phyloP scores from a whole-genome alignment of 1,284 basidiomycete species.

The Puccinia polysora region DNA sequence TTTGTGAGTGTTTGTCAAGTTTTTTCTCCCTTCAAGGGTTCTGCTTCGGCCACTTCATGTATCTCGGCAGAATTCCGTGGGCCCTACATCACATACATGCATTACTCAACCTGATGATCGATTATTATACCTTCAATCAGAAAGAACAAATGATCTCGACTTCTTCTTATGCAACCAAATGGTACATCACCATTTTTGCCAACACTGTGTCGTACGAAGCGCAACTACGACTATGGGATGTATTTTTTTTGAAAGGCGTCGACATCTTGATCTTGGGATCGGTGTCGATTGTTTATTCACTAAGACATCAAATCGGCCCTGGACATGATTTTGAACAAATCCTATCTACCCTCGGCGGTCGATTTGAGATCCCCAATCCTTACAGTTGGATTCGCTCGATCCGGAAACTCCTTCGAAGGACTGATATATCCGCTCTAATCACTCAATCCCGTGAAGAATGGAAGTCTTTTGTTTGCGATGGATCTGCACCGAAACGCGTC shows the following conservation, averaged over 20 bases:
- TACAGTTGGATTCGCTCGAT: conserved; percentile 26
- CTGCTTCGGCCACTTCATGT: background rate
- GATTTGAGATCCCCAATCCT: conserved; percentile 26
- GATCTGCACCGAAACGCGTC: conserved; percentile 50
- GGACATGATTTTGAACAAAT: conserved; percentile 86
- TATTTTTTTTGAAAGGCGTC: conserved; percentile 78
- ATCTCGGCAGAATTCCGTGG: background rate
- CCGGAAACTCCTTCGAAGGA: conserved; percentile 13
- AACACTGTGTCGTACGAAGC: conserved; percentile 95
- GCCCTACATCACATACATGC: too few relatives aligned
- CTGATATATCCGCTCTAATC: conserved; percentile 19
- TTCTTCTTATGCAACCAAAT: conserved; percentile 93
- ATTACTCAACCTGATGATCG: too few relatives aligned
- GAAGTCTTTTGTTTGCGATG: conserved; percentile 63
- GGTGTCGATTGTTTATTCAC: conserved; percentile 81
- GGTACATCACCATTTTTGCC: conserved; percentile 90
- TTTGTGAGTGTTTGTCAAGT: conserved; percentile 59
- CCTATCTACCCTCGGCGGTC: conserved; percentile 57
- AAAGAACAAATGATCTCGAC: conserved; percentile 81
- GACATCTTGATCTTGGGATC: conserved; percentile 82
- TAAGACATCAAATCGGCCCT: conserved; percentile 63
- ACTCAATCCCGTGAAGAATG: conserved; percentile 60
- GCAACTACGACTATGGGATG: conserved; percentile 91
- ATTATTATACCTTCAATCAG: too few relatives aligned
- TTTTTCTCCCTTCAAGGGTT: background rate